phyloP scores from a whole-genome alignment of 192 early-diverging fungal genomes.

The Coemansia sp. region DNA sequence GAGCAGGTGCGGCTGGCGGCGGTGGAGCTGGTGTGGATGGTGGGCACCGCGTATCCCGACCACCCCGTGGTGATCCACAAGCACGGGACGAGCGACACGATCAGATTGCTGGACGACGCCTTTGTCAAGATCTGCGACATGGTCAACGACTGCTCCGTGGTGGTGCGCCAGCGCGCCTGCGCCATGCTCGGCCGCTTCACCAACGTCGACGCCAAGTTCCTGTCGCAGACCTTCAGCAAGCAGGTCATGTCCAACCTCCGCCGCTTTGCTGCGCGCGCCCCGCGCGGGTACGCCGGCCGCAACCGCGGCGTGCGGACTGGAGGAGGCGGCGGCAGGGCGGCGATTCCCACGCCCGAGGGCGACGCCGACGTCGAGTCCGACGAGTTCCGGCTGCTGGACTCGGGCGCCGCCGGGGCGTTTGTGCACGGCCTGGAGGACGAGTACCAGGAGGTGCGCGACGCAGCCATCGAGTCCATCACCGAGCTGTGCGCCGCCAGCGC shows the following conservation, averaged over 20 bases:
- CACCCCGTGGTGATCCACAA: constrained; percentile 46
- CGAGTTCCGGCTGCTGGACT: constrained; percentile 71
- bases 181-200: constrained; percentile 66
- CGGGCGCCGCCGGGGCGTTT: constrained; percentile 90
- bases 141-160: constrained; percentile 72
- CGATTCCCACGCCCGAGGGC: constrained; percentile 62
- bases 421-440: constrained; percentile 97
- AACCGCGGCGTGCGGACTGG: constrained; percentile 11
- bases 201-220: constrained; percentile 58
- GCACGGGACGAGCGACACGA: constrained; percentile 18
- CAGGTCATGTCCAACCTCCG: constrained; percentile 73
- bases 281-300: constrained; percentile 26
- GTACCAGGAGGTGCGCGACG: constrained; percentile 82
- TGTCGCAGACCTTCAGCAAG: constrained; percentile 78
- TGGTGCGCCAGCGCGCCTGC: constrained; percentile 74
- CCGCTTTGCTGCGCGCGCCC: constrained; percentile 18
- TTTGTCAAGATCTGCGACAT: constrained; percentile 83
- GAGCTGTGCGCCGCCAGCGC: constrained; percentile 71
- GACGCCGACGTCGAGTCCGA: constrained; percentile 70
- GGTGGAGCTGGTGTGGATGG: constrained; percentile 66
- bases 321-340: constrained; percentile 10
- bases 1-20: constrained; percentile 74
- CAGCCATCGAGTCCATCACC: constrained; percentile 83
- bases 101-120: constrained; percentile 68
- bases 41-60: constrained; percentile 57